Evolutionary conservation across 176 grass and related monocot genomes (phyloP), one percentile per base, ranked within the genome.

Genomic region (Canna indica): DNA sequence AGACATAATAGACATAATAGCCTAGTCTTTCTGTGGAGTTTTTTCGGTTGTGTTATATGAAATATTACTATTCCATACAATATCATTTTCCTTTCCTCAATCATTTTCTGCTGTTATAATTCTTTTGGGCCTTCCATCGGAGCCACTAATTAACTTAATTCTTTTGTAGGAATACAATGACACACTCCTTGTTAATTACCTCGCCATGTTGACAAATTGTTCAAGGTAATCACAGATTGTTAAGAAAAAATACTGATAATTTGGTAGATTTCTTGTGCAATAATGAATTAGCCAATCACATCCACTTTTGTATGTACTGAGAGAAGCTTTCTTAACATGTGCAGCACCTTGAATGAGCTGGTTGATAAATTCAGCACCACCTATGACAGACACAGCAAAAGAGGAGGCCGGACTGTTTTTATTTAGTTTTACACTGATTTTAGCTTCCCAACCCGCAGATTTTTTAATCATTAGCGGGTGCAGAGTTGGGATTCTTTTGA

Each of bases 121-220:
- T 14, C 28, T 30, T 61, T 30, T 24, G 12, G 58, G 8, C 25
- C 13, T 61, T 15, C 58, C 13, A 61, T 16, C 31, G 60, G 4
- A 64, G 29, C 35, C 5, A 8, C 58, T 31, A 18, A 33, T 15
- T 35, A 64, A 16, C 31, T 64, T 64, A 4, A 9, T 34, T 46
- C 11, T 27, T 77, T 76, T 87, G 48, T 75, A 93, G 89, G 94
- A 99, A 78, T 99, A 87, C 72, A 99, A 93, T 38, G 86, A 99
- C 73, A 99, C 89, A 10, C 89, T 99, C 38, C 80, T 99, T 58
- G 80, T 93, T 87, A 88, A 89, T 38, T 99, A 99, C 81, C 86
- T 99, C 24, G 89, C 94, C 42, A 99, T 93, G 89, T 86, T 93
- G 80, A 99, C 94, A 0, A 99, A 99, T 72, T 92, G 89, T 77